Evolutionary conservation across 2,329 filamentous ascomycete species (phyloP).

Genomic region (Ramularia endophylla): DNA sequence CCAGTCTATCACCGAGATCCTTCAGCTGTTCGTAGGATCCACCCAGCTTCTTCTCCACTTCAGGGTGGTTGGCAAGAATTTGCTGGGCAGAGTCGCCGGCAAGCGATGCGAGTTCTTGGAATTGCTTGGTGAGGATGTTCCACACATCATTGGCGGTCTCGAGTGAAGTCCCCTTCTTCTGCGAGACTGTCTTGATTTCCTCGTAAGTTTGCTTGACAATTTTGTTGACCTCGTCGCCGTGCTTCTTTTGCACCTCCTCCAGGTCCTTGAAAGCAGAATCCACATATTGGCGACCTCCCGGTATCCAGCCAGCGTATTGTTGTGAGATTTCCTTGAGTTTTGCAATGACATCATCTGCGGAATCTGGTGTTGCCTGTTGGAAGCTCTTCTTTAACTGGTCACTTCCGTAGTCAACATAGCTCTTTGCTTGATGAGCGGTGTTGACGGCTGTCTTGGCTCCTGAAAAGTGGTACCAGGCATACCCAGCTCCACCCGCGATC

Average conservation of each 20-base stretch:
- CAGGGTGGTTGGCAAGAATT: constrained; percentile 66
- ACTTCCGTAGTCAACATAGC: constrained; percentile 52
- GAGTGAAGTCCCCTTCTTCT: constrained; percentile 55
- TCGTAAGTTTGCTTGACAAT: constrained; percentile 63
- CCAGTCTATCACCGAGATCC: constrained; percentile 62
- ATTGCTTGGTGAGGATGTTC: constrained; percentile 57
- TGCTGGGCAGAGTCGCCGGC: constrained; percentile 58
- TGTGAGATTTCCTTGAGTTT: constrained; percentile 61
- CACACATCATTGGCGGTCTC: constrained; percentile 57
- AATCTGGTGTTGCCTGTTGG: constrained; percentile 51
- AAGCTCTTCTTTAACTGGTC: constrained; percentile 46
- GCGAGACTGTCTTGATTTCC: constrained; percentile 56
- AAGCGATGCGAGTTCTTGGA: constrained; percentile 55
- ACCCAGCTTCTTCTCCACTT: constrained; percentile 66
- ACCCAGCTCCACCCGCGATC: constrained; percentile 7
- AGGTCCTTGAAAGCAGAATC: constrained; percentile 65
- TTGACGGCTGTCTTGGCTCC: constrained; percentile 45
- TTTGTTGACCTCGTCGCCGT: constrained; percentile 63
- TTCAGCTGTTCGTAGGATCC: constrained; percentile 63
- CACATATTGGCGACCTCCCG: constrained; percentile 62
- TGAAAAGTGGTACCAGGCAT: constrained; percentile 48
- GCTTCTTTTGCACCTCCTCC: constrained; percentile 60
- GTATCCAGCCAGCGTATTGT: constrained; percentile 66
- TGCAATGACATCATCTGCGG: constrained; percentile 59
- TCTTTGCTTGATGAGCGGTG: constrained; percentile 51